Base-by-base conservation (phyloP, 2,329 filamentous ascomycete genomes). In the Zymoseptoria crescenta region DNA sequence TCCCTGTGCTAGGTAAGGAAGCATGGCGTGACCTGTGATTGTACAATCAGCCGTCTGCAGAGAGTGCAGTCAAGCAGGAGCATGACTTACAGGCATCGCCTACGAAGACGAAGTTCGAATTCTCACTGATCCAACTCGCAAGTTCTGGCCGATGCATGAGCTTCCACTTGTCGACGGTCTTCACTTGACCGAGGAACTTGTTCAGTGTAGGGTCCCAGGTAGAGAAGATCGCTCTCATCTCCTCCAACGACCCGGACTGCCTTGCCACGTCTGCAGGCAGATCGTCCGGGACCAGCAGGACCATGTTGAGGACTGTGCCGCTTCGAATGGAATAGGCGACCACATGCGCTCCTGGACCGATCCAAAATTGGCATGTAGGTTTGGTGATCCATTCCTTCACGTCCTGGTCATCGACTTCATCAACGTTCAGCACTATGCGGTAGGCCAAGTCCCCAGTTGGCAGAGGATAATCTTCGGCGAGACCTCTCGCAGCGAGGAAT, bases 81-180 rank as follows among this genome's bases (percentile, higher is more conserved):
- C 13, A 13, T 19, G 2, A 48, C 41, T 87, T 85, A 60, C 83
- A 87, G 0, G 82, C 76, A 63, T 87, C 85, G 4, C 85, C 85
- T 1, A 74, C 75, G 69, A 76, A 74, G 56, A 76, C 71, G 48
- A 85, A 76, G 29, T 81, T 84, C 0, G 75, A 78, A 57, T 74
- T 69, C 0, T 78, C 72, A 59, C 80, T 83, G 0, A 83, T 74
- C 83, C 83, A 86, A 2, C 73, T 77, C 8, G 76, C 73, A 65
- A 86, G 74, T 62, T 83, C 79, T 2, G 75, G 74, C 51, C 77
- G 66, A 49, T 83, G 79, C 82, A 88, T 85, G 35, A 89, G 70
- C 68, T 84, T 86, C 87, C 87, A 89, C 70, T 88, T 89, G 48
- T 84, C 80, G 0, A 88, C 83, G 1, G 73, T 77, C 45, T 81